These are phyloP conservation scores for Scenedesmus sp. DNA, from an alignment of 163 green algal genomes.

Conservation along the genomic window DNA sequence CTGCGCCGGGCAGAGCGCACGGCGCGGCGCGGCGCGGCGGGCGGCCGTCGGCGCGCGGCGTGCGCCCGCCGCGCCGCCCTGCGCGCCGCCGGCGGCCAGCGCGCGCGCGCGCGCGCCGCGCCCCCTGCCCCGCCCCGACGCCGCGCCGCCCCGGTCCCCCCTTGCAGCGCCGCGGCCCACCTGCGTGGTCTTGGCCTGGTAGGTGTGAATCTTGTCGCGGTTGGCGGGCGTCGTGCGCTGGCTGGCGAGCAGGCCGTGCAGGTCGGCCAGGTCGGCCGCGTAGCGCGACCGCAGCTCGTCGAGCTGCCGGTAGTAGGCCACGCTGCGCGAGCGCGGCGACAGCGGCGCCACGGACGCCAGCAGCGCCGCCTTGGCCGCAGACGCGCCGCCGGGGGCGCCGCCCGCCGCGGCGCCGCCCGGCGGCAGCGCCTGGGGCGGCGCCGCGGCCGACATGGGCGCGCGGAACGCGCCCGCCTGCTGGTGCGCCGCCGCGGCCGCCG, in stretches of 20 bases:
- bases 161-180: neutral
- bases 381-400: neutral
- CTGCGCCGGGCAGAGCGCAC: no score
- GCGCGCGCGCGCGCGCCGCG: no score
- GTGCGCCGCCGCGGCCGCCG: slow-evolving; percentile 14
- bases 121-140: no score
- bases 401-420: no score
- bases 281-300: slow-evolving; percentile 27
- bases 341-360: neutral
- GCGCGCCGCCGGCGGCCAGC: neutral
- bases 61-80: neutral
- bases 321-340: slow-evolving; percentile 5
- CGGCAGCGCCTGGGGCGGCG: slow-evolving; percentile 10
- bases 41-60: no score
- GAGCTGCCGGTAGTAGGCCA: slow-evolving; percentile 24
- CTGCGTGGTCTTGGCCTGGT: neutral
- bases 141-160: no score
- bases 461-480: neutral
- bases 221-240: slow-evolving; percentile 6
- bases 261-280: slow-evolving; percentile 17
- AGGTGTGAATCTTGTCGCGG: slow-evolving; percentile 22
- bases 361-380: neutral
- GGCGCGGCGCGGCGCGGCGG: no score
- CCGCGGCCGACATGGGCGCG: neutral
- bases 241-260: slow-evolving; percentile 7